These are phyloP conservation scores for Nitzschia sp. DNA, from an alignment of 108 stramenopile species.

Conservation along the genomic window DNA sequence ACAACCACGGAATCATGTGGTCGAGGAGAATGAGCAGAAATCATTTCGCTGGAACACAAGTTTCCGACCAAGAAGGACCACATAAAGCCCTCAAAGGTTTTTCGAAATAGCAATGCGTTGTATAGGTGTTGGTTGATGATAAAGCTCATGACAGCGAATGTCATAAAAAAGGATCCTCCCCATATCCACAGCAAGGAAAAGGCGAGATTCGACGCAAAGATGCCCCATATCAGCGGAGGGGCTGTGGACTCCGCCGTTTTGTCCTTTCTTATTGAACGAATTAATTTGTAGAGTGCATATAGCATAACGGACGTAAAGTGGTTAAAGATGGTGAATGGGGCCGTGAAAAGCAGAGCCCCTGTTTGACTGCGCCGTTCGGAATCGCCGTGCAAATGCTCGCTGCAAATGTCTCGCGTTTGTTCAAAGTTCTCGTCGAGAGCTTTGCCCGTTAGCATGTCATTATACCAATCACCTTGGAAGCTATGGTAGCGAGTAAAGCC, in stretches of 20 bases:
- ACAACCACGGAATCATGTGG: no score
- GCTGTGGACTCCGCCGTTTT: background rate
- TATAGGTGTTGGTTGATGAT: conserved; percentile 17
- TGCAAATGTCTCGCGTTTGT: conserved; percentile 13
- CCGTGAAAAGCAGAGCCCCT: background rate
- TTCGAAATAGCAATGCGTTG: conserved; percentile 15
- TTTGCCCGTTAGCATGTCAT: background rate
- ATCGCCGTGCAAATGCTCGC: conserved; percentile 18
- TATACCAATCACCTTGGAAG: background rate
- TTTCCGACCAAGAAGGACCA: conserved; percentile 17
- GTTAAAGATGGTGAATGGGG: conserved; percentile 14
- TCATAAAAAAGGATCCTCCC: conserved; percentile 4
- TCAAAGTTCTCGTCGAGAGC: conserved; percentile 16
- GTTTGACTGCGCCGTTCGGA: background rate
- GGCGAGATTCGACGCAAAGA: conserved; percentile 8
- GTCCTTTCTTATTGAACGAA: background rate
- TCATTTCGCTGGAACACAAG: background rate
- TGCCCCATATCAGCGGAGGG: conserved; percentile 4
- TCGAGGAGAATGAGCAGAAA: no score
- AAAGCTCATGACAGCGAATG: conserved; percentile 1
- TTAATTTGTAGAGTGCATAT: no score
- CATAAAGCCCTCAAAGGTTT: conserved; percentile 13
- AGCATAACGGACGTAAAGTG: background rate
- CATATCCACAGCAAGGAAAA: conserved; percentile 9
- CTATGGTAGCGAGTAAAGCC: conserved; percentile 1